A percentile compares a stretch with the other conserved stretches of the same genome.
Evolutionary conservation across 306 rosid genomes (phyloP).

Genomic region (Astragalus glycyphyllos): DNA sequence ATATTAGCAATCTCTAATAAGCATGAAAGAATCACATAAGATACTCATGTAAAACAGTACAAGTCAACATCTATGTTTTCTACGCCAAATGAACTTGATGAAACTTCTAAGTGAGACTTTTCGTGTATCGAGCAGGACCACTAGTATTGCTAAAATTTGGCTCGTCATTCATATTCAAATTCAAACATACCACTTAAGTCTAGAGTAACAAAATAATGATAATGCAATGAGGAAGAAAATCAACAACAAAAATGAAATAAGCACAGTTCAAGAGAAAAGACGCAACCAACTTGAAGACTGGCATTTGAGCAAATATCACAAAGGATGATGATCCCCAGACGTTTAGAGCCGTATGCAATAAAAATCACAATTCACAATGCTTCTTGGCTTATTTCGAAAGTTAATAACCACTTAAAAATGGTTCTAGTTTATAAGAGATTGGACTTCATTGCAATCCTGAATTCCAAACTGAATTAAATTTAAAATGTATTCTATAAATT

Average conservation of each 20-base stretch:
- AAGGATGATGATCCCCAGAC: neutral
- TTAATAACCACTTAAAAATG: neutral
- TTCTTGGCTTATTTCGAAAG: neutral
- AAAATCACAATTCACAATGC: neutral
- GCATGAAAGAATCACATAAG: constrained; percentile 36
- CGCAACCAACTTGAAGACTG: constrained; percentile 14
- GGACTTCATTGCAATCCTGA: neutral
- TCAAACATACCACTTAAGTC: neutral
- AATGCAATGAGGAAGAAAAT: neutral
- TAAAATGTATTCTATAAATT: neutral
- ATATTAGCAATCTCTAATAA: constrained; percentile 42
- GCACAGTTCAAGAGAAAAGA: constrained; percentile 4
- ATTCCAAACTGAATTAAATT: neutral
- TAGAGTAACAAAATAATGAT: neutral
- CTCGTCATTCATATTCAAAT: neutral
- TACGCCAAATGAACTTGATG: constrained; percentile 30
- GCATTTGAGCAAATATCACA: constrained; percentile 30
- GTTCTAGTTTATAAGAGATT: constrained; percentile 4
- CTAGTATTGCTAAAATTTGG: constrained; percentile 7
- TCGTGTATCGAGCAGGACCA: constrained; percentile 6
- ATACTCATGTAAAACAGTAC: constrained; percentile 19
- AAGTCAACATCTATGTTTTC: constrained; percentile 9
- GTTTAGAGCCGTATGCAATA: neutral
- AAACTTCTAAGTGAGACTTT: constrained; percentile 24
- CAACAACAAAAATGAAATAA: neutral